Base-by-base conservation (phyloP, 106 monocot species). In the Cymbidium sinense region DNA sequence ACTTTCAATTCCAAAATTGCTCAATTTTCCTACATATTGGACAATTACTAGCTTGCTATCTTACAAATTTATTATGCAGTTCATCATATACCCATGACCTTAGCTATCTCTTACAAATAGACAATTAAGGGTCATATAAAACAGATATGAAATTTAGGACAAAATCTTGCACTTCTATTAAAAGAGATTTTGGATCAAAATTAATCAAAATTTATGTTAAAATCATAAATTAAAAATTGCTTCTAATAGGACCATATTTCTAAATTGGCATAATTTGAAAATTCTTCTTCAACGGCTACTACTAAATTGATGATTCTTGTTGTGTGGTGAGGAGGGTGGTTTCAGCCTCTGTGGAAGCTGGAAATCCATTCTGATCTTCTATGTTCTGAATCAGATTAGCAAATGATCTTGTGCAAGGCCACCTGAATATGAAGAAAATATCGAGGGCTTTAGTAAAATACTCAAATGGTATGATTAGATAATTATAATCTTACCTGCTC, bases 341-440 rank as follows among this genome's bases (percentile, higher is more conserved):
- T 31, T 71, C 71, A 36, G 20, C 39, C 23, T 71, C 71, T 71
- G 71, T 71, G 37, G 71, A 39, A 71, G 71, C 37, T 71, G 34
- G 37, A 20, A 71, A 36, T 39, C 29, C 21, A 37, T 39, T 39
- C 8, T 36, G 34, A 7, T 35, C 37, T 5, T 21, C 71, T 13
- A 39, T 20, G 19, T 71, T 71, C 34, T 71, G 71, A 35, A 71
- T 37, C 7, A 20, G 71, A 71, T 71, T 19, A 37, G 71, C 37
- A 71, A 71, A 37, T 71, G 71, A 71, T 71, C 35, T 71, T 35
- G 71, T 71, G 71, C 37, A 39, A 10, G 71, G 71, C 71, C 71
- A 71, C 39, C 71, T 71, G 13, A n/a, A 21, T 36, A 7, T 7
- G 34, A 39, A 21, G 71, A 71, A 33, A 28, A 67, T 30, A 15